Evolutionary conservation across 2,329 filamentous ascomycete genomes (phyloP).

Genomic region (Proliferodiscus dingleyae): DNA sequence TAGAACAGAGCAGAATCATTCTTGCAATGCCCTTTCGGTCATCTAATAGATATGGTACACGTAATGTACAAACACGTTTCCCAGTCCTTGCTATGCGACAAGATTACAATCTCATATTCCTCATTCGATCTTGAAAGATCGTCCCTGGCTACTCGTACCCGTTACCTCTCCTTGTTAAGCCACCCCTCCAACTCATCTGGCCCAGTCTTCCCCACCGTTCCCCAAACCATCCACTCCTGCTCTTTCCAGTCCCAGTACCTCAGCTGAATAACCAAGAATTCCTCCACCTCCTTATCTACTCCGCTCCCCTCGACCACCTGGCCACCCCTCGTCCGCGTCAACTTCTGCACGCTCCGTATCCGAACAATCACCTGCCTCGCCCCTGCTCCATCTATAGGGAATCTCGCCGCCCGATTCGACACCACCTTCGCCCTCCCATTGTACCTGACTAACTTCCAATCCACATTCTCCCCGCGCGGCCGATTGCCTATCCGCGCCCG

Average conservation of each 20-base stretch:
- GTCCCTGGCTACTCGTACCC: neutral
- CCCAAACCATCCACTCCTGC: slow-evolving; percentile 60
- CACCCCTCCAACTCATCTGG: slow-evolving; percentile 28
- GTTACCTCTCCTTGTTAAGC: neutral
- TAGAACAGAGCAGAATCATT: too few relatives aligned
- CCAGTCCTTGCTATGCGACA: too few relatives aligned
- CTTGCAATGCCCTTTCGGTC: too few relatives aligned
- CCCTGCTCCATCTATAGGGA: slow-evolving; percentile 40
- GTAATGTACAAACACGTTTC: too few relatives aligned
- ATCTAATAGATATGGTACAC: too few relatives aligned
- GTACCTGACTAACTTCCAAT: slow-evolving; percentile 53
- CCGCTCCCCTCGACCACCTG: slow-evolving; percentile 42
- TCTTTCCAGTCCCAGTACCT: slow-evolving; percentile 39
- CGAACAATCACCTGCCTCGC: slow-evolving; percentile 58
- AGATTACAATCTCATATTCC: too few relatives aligned
- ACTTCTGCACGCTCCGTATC: slow-evolving; percentile 52
- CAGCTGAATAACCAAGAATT: slow-evolving; percentile 60
- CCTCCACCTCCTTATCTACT: slow-evolving; percentile 50
- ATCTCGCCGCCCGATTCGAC: slow-evolving; percentile 47
- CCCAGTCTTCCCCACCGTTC: slow-evolving; percentile 52
- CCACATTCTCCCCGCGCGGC: slow-evolving; percentile 38
- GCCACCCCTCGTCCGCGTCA: slow-evolving; percentile 35
- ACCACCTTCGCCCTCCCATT: slow-evolving; percentile 34
- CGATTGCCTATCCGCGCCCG: slow-evolving; percentile 49
- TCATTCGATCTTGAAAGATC: too few relatives aligned